These are phyloP conservation scores for Lasiosphaeris hirsuta DNA, from an alignment of 495 filamentous ascomycete species.

Conservation along the genomic window DNA sequence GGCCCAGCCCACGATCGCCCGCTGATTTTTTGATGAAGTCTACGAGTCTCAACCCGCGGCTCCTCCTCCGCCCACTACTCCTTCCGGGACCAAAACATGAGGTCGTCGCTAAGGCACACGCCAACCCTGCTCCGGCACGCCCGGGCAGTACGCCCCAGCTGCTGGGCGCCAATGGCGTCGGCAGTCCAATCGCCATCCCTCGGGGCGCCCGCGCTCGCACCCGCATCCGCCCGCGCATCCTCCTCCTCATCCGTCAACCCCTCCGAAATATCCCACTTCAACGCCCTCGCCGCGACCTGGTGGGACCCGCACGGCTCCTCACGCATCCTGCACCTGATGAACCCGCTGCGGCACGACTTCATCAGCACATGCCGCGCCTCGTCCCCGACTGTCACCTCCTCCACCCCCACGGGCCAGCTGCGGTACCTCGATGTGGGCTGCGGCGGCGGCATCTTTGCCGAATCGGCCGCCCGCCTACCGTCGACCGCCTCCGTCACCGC, in stretches of 20 bases:
- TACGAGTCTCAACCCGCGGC: not conserved
- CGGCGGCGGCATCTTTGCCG: conserved; percentile 94
- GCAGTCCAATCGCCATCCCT: conserved; percentile 1
- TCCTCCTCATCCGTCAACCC: conserved; percentile 66
- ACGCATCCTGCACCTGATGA: conserved; percentile 93
- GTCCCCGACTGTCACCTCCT: conserved; percentile 5
- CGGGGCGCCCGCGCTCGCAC: not conserved
- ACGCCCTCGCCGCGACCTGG: conserved; percentile 87
- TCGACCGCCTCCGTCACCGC: conserved; percentile 68
- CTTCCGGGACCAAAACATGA: conserved; percentile 13
- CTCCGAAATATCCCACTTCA: conserved; percentile 89
- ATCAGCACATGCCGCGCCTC: conserved; percentile 66
- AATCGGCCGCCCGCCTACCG: conserved; percentile 76
- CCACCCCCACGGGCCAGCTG: conserved; percentile 31
- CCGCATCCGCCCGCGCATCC: conserved; percentile 8
- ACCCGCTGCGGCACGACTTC: conserved; percentile 92
- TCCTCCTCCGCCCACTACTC: not conserved
- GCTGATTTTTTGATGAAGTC: not conserved
- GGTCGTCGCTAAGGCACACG: conserved; percentile 18
- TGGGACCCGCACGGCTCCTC: conserved; percentile 96
- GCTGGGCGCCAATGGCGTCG: not conserved
- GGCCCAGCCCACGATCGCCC: not conserved
- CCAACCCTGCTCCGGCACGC: conserved; percentile 10
- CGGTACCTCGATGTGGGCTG: conserved; percentile 91
- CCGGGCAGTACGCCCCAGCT: not conserved